Evolutionary conservation across 257 asterid species (phyloP), one percentile per base, ranked within the genome.

Genomic region (Ocimum tenuiflorum): DNA sequence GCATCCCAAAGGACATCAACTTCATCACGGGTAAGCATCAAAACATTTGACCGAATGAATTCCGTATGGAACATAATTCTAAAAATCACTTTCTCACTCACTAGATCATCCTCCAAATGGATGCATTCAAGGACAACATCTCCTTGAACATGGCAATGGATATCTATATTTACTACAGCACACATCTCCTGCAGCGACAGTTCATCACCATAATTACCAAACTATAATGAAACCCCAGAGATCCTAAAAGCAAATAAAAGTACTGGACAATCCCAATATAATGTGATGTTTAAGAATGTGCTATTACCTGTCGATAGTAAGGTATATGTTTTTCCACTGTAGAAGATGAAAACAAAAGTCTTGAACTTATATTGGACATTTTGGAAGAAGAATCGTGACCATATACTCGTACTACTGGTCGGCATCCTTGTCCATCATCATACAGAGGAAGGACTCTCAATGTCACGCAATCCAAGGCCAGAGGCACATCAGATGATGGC

Each of bases 91-190:
- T 88, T 94, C 73, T 94, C 99, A 76, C 85, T 78, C 78, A 74
- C 79, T 36, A 86, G 81, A 76, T 88, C 96, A 71, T 88, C 95
- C 69, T 88, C 92, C 68, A 83, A 75, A 81, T 94, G 99, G 72
- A 86, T 78, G 69, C 99, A 94, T 79, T 94, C 99, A 31, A 94
- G 87, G 67, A 94, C 95, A 76, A 91, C 77, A 80, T 94, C 99
- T 62, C 99, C 96, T 79, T 86, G 95, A 73, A 91, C 83, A 45
- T 83, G 89, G 69, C 79, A 79, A 69, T 73, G 82, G 17, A 94
- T 81, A 77, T 91, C 84, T 47, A 91, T 73, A 76, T 88, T 86
- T 73, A 90, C 95, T 53, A 82, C 78, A 56, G 80, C 89, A 70
- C 97, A 88, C 58, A 90, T 97, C 64, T 85, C 99, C 97, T 94